A percentile compares a stretch with the other conserved stretches of the same genome.
phyloP scores from a whole-genome alignment of 495 filamentous ascomycete species.

The Jackrogersella multiformis region DNA sequence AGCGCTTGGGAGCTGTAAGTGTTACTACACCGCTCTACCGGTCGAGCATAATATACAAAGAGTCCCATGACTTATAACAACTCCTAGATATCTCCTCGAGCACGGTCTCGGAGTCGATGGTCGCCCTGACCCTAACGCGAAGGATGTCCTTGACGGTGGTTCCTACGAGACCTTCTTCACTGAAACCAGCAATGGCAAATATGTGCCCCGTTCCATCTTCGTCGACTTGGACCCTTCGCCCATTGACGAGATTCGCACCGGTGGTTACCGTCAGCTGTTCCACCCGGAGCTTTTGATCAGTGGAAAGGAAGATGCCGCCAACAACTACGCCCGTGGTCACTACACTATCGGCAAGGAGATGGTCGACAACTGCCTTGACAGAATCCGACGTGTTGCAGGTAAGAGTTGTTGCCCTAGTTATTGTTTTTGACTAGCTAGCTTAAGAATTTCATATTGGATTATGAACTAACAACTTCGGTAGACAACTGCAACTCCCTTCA shows the following conservation, averaged over 20 bases:
- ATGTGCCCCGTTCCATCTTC: slow-evolving; percentile 89
- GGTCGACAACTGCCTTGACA: slow-evolving; percentile 82
- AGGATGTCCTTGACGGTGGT: slow-evolving; percentile 69
- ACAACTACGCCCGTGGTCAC: slow-evolving; percentile 95
- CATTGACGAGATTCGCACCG: slow-evolving; percentile 91
- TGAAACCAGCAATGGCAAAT: slow-evolving; percentile 86
- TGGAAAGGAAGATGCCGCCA: slow-evolving; percentile 93
- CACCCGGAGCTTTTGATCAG: slow-evolving; percentile 88
- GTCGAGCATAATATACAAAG: slow-evolving; percentile 2
- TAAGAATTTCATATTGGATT: not conserved
- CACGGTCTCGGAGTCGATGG: slow-evolving; percentile 86
- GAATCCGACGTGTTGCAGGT: slow-evolving; percentile 85
- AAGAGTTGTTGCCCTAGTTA: too few species aligned
- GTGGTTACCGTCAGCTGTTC: slow-evolving; percentile 84
- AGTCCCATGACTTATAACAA: slow-evolving; percentile 15
- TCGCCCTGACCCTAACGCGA: slow-evolving; percentile 68
- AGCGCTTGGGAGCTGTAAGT: slow-evolving; percentile 95
- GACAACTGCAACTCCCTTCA: slow-evolving; percentile 92
- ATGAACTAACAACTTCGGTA: slow-evolving; percentile 51
- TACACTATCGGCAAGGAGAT: slow-evolving; percentile 95
- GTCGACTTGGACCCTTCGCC: slow-evolving; percentile 90
- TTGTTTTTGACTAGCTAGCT: not conserved
- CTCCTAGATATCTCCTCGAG: slow-evolving; percentile 83
- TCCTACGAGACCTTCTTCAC: slow-evolving; percentile 93
- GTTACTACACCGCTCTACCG: slow-evolving; percentile 53